A percentile compares a stretch with the other conserved stretches of the same genome.
Conservation (phyloP, 2,329 filamentous ascomycete species). For the Boeremia exigua region DNA sequence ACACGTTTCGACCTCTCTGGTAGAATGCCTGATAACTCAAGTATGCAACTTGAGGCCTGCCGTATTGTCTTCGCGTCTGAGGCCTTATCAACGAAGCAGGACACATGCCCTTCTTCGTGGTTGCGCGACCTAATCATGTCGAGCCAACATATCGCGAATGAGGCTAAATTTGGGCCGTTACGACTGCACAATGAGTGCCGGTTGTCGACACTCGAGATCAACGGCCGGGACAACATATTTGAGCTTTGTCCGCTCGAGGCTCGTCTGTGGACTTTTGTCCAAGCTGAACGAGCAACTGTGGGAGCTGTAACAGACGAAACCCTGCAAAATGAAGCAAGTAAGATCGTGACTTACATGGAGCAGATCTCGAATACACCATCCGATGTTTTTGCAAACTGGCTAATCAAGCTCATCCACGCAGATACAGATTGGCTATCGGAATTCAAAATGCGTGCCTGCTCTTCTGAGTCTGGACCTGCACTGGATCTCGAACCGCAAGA, state of each 20-base stretch:
- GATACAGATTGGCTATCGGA: conserved; percentile 9
- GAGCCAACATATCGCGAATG: conserved; percentile 20
- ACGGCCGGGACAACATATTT: conserved; percentile 24
- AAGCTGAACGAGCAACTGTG: conserved; percentile 9
- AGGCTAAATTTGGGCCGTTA: conserved; percentile 31
- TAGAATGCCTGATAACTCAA: conserved; percentile 27
- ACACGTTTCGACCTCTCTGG: conserved; percentile 28
- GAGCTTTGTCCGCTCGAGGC: conserved; percentile 32
- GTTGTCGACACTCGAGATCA: conserved; percentile 9
- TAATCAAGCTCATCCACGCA: conserved; percentile 23
- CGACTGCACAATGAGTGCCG: conserved; percentile 22
- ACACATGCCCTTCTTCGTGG: conserved; percentile 22
- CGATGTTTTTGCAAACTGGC: conserved; percentile 32
- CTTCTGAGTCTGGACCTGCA: background rate
- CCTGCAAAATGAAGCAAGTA: conserved; percentile 29
- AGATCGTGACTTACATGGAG: conserved; percentile 32
- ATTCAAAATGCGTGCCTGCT: conserved; percentile 8
- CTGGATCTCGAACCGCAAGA: background rate
- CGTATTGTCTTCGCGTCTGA: conserved; percentile 37
- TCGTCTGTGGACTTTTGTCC: conserved; percentile 25
- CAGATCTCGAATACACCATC: conserved; percentile 26
- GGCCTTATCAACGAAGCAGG: conserved; percentile 10
- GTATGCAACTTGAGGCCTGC: conserved; percentile 35
- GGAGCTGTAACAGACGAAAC: conserved; percentile 14
- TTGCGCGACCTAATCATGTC: conserved; percentile 35